Percentiles rank a stretch among this genome's conserved stretches.
These are phyloP conservation scores for Wickerhamomyces sydowiorum DNA, from an alignment of 805 yeast genomes.

Conservation along the genomic window DNA sequence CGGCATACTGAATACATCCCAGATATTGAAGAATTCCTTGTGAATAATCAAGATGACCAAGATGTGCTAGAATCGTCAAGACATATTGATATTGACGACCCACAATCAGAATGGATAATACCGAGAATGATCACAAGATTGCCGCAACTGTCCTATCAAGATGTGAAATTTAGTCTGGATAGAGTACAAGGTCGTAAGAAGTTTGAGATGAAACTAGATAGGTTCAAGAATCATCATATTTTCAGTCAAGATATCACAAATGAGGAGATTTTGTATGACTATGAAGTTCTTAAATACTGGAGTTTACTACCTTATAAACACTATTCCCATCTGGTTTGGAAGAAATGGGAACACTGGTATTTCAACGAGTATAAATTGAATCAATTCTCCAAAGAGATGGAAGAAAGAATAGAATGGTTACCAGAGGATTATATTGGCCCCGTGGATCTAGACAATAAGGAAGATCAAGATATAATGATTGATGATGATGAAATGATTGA, in stretches of 20 bases:
- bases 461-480: slow-evolving; percentile 8
- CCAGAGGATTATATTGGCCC: slow-evolving; percentile 2
- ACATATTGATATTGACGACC: slow-evolving; percentile 4
- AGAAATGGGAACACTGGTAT: slow-evolving; percentile 27
- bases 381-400: slow-evolving; percentile 1
- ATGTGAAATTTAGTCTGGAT: slow-evolving; percentile 4
- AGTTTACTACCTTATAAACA: slow-evolving; percentile 24
- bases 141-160: neutral
- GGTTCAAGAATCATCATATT: neutral
- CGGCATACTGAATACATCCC: slow-evolving; percentile 13
- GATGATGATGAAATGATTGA: slow-evolving; percentile 2
- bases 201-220: slow-evolving; percentile 1
- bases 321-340: slow-evolving; percentile 15
- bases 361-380: slow-evolving; percentile 9
- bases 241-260: slow-evolving; percentile 10
- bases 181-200: slow-evolving; percentile 4
- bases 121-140: slow-evolving; percentile 1
- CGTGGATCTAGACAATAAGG: neutral
- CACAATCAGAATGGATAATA: slow-evolving; percentile 7
- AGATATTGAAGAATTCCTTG: slow-evolving; percentile 12
- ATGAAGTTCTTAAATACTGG: slow-evolving; percentile 19
- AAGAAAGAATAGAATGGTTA: neutral
- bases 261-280: slow-evolving; percentile 19
- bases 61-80: slow-evolving; percentile 8
- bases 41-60: slow-evolving; percentile 12